Evolutionary conservation across 2,329 filamentous ascomycete genomes (phyloP), one percentile per base, ranked within the genome.

Genomic region (Stagonosporopsis cucurbitacearum): DNA sequence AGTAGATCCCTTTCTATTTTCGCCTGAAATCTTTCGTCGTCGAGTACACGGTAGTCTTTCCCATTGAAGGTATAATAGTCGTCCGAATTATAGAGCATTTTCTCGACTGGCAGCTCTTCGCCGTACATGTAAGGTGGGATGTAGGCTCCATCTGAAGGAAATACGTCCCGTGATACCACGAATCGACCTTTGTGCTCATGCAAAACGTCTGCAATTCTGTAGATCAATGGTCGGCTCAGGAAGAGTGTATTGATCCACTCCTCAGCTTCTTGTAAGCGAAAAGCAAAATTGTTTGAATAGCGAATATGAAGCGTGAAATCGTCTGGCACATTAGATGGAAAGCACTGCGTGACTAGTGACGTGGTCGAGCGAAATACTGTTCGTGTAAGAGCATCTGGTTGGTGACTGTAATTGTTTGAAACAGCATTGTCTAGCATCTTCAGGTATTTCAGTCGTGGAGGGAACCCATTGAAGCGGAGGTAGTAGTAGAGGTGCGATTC

Each of bases 91-190:
- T 75, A 75, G 48, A 72, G 56, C 7, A 59, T 15, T 13, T 59
- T 57, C 40, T 75, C 70, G 2, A 62, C 50, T 0, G 73, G 73
- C 3, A 58, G 36, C 6, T 72, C 67, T 22, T 75, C 73, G 11
- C 72, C 71, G 19, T 72, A 62, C 70, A 75, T 72, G 40, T 69
- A 75, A 0, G 73, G 73, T 3, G 71, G 71, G 1, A 75, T 75
- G 40, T 61, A 75, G 0, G 59, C 36, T 0, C 43, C 57, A 0
- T 60, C 64, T 3, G 48, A 44, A 0, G 44, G 49, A 30, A 75
- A 75, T 0, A 40, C 54, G 15, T 72, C 62, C 4, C 59, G 60
- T 1, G 66, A 68, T 17, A 74, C 55, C 8, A 63, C 30, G 9
- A 75, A 63, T 8, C 54, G 59, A 2, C 59, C 43, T 26, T 64